Evolutionary conservation across 179 eudicot species (phyloP), one percentile per base, ranked within the genome.

Genomic region (Actinidia polygama): DNA sequence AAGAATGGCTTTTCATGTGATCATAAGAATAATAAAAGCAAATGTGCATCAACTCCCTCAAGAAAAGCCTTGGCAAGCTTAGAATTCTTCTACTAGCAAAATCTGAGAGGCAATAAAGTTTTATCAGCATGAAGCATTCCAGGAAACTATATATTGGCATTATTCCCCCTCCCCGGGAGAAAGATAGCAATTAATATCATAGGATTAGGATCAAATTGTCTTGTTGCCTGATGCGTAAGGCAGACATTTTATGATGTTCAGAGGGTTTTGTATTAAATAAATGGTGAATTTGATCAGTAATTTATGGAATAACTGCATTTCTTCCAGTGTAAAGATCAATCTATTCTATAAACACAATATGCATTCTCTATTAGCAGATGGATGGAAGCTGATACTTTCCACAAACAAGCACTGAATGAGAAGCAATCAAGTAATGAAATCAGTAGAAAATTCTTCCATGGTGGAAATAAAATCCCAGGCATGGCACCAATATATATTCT

Each of bases 331-430:
- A 36, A 23, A n/a, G 57, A 53, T 11, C 54, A 51, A 15, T 26
- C n/a, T 79, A 19, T 30, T 15, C 19, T 81, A 19, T 19, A 21
- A 50, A 19, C 55, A 11, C 58, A 64, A 18, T 62, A n/a, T 78
- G 79, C 78, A 58, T 72, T 73, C 49, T 18, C 57, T 70, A 23
- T 67, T 62, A 72, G 47, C 66, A 71, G 44, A 30, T 55, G 66
- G 62, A 46, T 51, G 72, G 77, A 57, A 72, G 44, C 53, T 70
- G 55, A 50, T 19, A 14, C 23, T 54, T 16, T 40, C 62, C n/a
- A 0, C 61, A 15, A 23, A 26, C 68, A 77, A 67, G 77, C 57
- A 57, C 71, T 12, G 21, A 24, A 81, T 53, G 59, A 51, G 16
- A n/a, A 11, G 36, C 26, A 50, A 21, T 50, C 47, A 24, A 71